Evolutionary conservation across 371 early-diverging fungal genomes (phyloP), one percentile per base, ranked within the genome.

Genomic region (Saksenaea vasiformis): DNA sequence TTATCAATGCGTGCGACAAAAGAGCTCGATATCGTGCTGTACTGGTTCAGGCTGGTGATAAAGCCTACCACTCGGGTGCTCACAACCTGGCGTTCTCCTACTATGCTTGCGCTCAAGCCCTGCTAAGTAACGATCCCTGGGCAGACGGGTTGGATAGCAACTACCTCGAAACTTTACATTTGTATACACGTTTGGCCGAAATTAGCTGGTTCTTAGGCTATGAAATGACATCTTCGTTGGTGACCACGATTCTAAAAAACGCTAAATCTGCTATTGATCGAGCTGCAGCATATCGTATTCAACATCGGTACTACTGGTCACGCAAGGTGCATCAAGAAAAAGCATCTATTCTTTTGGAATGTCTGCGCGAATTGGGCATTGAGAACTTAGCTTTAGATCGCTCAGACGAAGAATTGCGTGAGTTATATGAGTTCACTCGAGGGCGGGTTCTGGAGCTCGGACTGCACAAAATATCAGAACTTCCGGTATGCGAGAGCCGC

Each of bases 1-100:
- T 94, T 54, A 90, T 96, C 64, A 89, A 94, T 61, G 89, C 93
- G 9, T 63, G 65, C 14, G 58, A 69, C 11, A 64, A 67, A 15
- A 78, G 74, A 41, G 26, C 56, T n/a, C 59, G 62, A n/a, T 73
- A 79, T 60, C 70, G 82, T 47, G 70, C 62, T 1, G 51, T 75
- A 4, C 47, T 78, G 1, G 41, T 71, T 7, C 69, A 72, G 13
- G 82, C 82, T 0, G 79, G 79, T 27, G 73, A 82, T 44, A 71
- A 77, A 14, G 82, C 82, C 0, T 79, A 77, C 31, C 65, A 71
- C 22, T 74, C 76, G 2, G 82, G 82, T 15, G 82, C 79, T 3
- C 79, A 78, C 31, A 68, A 67, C 27, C 28, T 79, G 1, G 82
- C 82, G 0, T 75, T 70, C 13, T 64, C 69, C 10, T 82, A 82